Evolutionary conservation across 257 asterid species (phyloP), one percentile per base, ranked within the genome.

Genomic region (Ajuga chamaepitys): DNA sequence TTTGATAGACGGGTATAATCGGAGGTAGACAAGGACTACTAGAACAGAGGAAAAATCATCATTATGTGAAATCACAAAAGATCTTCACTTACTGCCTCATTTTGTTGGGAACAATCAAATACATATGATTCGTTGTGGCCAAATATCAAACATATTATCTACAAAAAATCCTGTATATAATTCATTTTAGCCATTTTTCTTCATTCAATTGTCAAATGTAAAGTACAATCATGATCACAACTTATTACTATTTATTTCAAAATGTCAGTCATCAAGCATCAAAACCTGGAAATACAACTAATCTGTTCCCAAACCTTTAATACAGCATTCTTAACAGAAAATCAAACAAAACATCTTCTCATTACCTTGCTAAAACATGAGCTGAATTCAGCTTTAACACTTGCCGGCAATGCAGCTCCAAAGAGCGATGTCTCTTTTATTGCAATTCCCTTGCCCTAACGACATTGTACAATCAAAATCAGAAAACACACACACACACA

Each of bases 351-450:
- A 8, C 2, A 38, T n/a, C 26, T 0, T 8, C 7, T 9, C 26
- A 21, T 51, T 74, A 85, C 94, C 95, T 83, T 78, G 58, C 62
- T 71, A 47, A 58, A 70, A 54, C 57, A 75, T 48, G 75, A 58
- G 71, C 0, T 58, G 60, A 64, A 73, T 25, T 81, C 88, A 78
- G 79, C 76, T 79, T 65, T 83, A 58, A 71, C 62, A 52, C 70
- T 44, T 24, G 58, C 71, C 0, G 92, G 77, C 66, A 87, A 2
- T 9, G 82, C 59, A 77, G 79, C 78, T 81, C 95, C 95, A 76
- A 87, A 85, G 2, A 85, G 47, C 24, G 81, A 68, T 4, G 85
- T 71, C 77, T 85, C 95, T 68, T 85, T 85, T 6, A 81, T 34
- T 17, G 73, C 70, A 75, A 45, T 66, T 48, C 73, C 64, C 80